Evolutionary conservation across 495 filamentous ascomycete genomes (phyloP).

Genomic region (Parathielavia appendiculata): DNA sequence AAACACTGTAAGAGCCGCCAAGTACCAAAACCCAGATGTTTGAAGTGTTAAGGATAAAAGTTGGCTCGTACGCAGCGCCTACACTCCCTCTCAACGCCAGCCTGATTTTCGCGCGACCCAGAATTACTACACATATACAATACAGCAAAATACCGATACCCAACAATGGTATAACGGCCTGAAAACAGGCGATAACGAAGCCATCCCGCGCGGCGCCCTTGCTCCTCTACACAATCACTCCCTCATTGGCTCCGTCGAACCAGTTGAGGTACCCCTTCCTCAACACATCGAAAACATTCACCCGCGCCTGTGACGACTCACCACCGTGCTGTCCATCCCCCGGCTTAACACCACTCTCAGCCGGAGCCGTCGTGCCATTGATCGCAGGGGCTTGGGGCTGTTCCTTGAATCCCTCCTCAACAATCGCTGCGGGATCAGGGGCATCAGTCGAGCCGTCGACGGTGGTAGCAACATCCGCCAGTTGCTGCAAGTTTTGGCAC

Average conservation of each 20-base stretch:
- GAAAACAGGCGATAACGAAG: neutral
- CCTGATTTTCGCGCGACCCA: too few species aligned
- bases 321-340: neutral
- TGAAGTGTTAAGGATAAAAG: too few species aligned
- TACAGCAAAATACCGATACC: too few species aligned
- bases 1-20: too few species aligned
- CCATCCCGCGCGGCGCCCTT: too few species aligned
- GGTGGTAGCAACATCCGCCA: conserved; percentile 53
- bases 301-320: neutral
- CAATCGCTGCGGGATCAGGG: neutral
- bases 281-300: conserved; percentile 12
- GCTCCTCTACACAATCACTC: neutral
- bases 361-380: neutral
- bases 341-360: neutral
- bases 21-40: too few species aligned
- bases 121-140: too few species aligned
- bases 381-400: neutral
- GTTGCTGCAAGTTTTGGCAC: conserved; percentile 47
- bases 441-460: conserved; percentile 18
- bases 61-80: too few species aligned
- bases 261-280: conserved; percentile 19
- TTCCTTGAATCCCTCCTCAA: neutral
- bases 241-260: conserved; percentile 6
- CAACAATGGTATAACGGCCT: too few species aligned
- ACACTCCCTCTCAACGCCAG: too few species aligned